Conservation (phyloP, 2,329 filamentous ascomycete species). For the Verticillium longisporum region DNA sequence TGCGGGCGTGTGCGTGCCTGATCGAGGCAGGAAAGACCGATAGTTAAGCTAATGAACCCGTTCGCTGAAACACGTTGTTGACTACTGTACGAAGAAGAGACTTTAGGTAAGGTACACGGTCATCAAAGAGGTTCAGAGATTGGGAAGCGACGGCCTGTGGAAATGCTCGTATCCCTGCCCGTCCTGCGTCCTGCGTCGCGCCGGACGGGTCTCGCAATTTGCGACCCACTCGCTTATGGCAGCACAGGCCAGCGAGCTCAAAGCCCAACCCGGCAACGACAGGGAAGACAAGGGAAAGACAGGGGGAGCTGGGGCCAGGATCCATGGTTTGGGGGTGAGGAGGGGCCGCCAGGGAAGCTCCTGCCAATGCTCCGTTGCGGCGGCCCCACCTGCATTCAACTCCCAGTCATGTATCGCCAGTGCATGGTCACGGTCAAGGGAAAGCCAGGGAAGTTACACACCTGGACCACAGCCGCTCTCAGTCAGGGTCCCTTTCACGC, state of each 20-base stretch:
- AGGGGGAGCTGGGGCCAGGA: background rate
- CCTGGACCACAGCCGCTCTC: background rate
- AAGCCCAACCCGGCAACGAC: slow-evolving; percentile 4
- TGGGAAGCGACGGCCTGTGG: background rate
- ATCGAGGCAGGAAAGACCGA: background rate
- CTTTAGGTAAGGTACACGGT: background rate
- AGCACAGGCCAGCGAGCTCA: slow-evolving; percentile 7
- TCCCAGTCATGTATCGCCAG: background rate
- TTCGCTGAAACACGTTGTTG: background rate
- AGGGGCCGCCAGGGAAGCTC: slow-evolving; percentile 10
- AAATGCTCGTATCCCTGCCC: slow-evolving; percentile 3
- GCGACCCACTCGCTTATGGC: slow-evolving; percentile 18
- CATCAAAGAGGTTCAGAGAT: background rate
- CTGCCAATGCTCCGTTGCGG: background rate
- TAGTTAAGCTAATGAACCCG: background rate
- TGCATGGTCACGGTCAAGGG: background rate
- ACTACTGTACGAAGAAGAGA: too few relatives aligned
- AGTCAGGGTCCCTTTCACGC: background rate
- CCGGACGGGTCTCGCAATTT: slow-evolving; percentile 11
- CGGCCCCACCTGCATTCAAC: slow-evolving; percentile 1
- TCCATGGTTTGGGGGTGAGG: background rate
- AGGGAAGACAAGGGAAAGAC: background rate
- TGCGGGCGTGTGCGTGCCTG: background rate
- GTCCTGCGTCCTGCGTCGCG: background rate
- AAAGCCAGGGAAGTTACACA: background rate